phyloP scores from a whole-genome alignment of 306 rosid species.

The Lathyrus oleraceus region DNA sequence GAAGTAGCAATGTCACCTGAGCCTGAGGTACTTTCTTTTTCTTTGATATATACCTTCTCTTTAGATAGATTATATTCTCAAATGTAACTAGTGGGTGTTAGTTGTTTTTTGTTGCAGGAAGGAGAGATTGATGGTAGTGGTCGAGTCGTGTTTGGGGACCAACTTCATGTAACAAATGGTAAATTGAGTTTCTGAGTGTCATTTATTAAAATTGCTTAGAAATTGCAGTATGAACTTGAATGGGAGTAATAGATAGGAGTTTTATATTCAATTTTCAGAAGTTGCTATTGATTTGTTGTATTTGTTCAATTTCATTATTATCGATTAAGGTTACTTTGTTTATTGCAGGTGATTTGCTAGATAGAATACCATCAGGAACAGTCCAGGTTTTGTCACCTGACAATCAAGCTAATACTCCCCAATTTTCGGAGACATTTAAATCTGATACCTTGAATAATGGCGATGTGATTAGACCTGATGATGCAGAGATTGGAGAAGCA shows the following conservation, averaged over 20 bases:
- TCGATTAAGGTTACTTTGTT: neutral
- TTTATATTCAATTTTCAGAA: neutral
- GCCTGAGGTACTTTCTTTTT: constrained; percentile 60
- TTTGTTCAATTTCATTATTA: constrained; percentile 7
- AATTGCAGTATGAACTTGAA: neutral
- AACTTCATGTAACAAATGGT: constrained; percentile 62
- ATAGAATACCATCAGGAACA: constrained; percentile 52
- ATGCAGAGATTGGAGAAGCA: constrained; percentile 47
- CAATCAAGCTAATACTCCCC: constrained; percentile 57
- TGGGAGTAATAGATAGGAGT: constrained; percentile 10
- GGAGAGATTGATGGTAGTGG: constrained; percentile 67
- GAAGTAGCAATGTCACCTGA: constrained; percentile 97
- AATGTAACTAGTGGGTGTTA: constrained; percentile 10
- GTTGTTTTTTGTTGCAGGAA: constrained; percentile 57
- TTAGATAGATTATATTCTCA: neutral
- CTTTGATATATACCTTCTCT: neutral
- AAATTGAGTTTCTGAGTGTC: constrained; percentile 4
- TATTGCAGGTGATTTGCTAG: constrained; percentile 61
- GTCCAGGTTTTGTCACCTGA: constrained; percentile 51
- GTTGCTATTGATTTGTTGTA: neutral
- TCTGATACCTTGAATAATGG: constrained; percentile 50
- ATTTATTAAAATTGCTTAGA: neutral
- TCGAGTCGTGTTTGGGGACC: constrained; percentile 49
- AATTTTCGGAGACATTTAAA: constrained; percentile 50
- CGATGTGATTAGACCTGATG: constrained; percentile 48